phyloP scores from a whole-genome alignment of 169 alveolate genomes.

The Babesia bigemina region DNA sequence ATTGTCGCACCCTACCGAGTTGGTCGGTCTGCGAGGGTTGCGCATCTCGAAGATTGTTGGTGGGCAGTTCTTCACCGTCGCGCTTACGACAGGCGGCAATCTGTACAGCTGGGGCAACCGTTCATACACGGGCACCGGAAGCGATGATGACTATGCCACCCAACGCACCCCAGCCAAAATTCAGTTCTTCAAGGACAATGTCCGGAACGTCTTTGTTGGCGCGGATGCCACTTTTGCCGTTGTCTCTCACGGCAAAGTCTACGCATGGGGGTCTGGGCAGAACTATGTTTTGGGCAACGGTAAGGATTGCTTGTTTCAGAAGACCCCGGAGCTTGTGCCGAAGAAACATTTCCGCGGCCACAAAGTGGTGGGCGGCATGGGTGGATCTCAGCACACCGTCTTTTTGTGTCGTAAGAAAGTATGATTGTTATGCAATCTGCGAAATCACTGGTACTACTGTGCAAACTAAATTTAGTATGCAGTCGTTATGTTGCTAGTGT shows the following conservation, averaged over 20 bases:
- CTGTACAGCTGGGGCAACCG: slow-evolving; percentile 82
- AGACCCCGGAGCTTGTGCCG: slow-evolving; percentile 42
- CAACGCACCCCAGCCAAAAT: slow-evolving; percentile 39
- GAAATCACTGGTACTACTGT: neutral
- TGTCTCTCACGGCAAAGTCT: slow-evolving; percentile 18
- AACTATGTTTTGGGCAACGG: slow-evolving; percentile 69
- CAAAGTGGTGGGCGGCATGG: slow-evolving; percentile 37
- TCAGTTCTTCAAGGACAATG: slow-evolving; percentile 6
- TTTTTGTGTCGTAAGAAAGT: slow-evolving; percentile 24
- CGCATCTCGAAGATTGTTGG: slow-evolving; percentile 75
- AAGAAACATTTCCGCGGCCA: slow-evolving; percentile 6
- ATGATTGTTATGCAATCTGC: neutral
- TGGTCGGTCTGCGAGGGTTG: slow-evolving; percentile 61
- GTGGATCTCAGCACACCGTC: slow-evolving; percentile 72
- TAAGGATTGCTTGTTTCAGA: slow-evolving; percentile 43
- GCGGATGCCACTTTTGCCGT: slow-evolving; percentile 57
- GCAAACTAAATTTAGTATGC: neutral
- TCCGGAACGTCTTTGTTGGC: slow-evolving; percentile 41
- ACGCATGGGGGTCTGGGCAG: slow-evolving; percentile 72
- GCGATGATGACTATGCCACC: slow-evolving; percentile 22
- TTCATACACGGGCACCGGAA: slow-evolving; percentile 42
- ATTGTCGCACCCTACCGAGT: slow-evolving; percentile 59
- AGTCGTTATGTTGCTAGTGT: neutral
- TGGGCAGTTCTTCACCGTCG: slow-evolving; percentile 85
- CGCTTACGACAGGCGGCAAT: slow-evolving; percentile 73